These are phyloP conservation scores for Jatropha curcas DNA, from an alignment of 345 rosid genomes.

Conservation along the genomic window DNA sequence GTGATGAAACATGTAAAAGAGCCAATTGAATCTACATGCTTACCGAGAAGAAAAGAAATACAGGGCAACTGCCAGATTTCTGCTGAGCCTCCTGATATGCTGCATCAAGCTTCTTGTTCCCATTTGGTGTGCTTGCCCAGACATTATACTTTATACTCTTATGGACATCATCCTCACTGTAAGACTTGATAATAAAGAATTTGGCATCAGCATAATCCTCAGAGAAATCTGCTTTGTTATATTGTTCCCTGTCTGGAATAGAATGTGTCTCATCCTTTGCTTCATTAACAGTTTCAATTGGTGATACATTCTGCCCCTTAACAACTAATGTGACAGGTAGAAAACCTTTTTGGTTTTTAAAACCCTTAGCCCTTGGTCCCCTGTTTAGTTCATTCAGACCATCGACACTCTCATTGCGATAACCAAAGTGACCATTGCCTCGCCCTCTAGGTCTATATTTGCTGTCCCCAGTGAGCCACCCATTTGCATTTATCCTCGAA, in stretches of 20 bases:
- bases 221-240: constrained; percentile 68
- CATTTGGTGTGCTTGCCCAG: constrained; percentile 97
- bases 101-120: constrained; percentile 92
- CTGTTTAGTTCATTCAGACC: constrained; percentile 86
- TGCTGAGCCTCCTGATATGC: constrained; percentile 81
- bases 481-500: constrained; percentile 56
- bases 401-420: constrained; percentile 59
- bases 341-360: constrained; percentile 58
- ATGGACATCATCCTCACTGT: constrained; percentile 98
- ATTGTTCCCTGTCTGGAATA: constrained; percentile 59
- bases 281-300: constrained; percentile 37
- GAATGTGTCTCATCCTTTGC: constrained; percentile 38
- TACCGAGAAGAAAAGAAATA: constrained; percentile 89
- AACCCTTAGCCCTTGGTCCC: constrained; percentile 83
- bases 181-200: constrained; percentile 86
- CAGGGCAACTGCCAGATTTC: constrained; percentile 69
- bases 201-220: constrained; percentile 67
- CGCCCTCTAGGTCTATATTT: constrained; percentile 69
- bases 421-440: constrained; percentile 65
- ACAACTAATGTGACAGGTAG: constrained; percentile 40
- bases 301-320: constrained; percentile 49
- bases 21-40: constrained; percentile 19
- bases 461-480: constrained; percentile 61
- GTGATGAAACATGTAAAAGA: not conserved
- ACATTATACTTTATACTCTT: constrained; percentile 88